These are phyloP conservation scores for Brassica balearica DNA, from an alignment of 441 rosid species.

Conservation along the genomic window DNA sequence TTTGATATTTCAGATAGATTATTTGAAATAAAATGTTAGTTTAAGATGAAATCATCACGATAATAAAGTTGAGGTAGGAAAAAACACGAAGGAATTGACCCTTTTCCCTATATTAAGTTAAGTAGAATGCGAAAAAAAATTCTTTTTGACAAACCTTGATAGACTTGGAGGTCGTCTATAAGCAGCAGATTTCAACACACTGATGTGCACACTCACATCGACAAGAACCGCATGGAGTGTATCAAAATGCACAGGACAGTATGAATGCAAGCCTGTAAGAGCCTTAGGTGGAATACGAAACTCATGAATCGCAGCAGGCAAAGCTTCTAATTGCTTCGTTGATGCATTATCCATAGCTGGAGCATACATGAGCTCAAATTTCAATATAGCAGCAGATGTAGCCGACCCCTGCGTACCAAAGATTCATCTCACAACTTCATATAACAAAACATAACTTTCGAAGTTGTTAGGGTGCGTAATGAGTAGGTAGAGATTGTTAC, in stretches of 20 bases:
- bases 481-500: slow-evolving; percentile 48
- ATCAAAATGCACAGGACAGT: slow-evolving; percentile 95
- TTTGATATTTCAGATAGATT: too few species aligned
- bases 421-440: slow-evolving; percentile 4
- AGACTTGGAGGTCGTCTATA: slow-evolving; percentile 50
- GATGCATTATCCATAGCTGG: slow-evolving; percentile 60
- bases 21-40: too few species aligned
- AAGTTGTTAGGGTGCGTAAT: background rate
- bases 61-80: too few species aligned
- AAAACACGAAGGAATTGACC: too few species aligned
- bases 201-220: slow-evolving; percentile 81
- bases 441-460: background rate
- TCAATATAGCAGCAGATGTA: slow-evolving; percentile 81
- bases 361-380: slow-evolving; percentile 94
- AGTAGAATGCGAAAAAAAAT: slow-evolving; percentile 3
- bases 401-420: slow-evolving; percentile 65
- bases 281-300: slow-evolving; percentile 96
- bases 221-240: slow-evolving; percentile 82
- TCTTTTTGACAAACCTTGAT: slow-evolving; percentile 63
- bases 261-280: slow-evolving; percentile 91
- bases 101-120: background rate
- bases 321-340: slow-evolving; percentile 55
- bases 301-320: slow-evolving; percentile 84
- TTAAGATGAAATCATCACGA: too few species aligned
- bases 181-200: slow-evolving; percentile 70